Evolutionary conservation across 2,329 filamentous ascomycete genomes (phyloP), one percentile per base, ranked within the genome.

Genomic region (Diplodia mutila): DNA sequence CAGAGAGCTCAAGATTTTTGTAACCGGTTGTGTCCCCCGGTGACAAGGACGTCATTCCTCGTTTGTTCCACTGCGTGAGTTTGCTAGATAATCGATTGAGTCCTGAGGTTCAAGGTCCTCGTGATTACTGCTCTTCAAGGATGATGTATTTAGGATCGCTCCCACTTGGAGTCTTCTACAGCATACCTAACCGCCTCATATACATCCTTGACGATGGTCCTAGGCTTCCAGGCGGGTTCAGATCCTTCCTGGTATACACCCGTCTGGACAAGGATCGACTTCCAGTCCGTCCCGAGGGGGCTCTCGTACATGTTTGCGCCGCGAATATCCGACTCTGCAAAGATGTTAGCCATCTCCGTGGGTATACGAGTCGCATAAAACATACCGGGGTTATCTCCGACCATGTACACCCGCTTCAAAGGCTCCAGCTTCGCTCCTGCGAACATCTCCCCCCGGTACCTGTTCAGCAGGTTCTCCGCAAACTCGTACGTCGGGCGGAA

Each of bases 331-430:
- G 91, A 95, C 75, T 92, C 92, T 5, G 39, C 14, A 4, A 7
- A 27, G 8, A 5, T 16, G 21, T 63, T 37, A 63, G 59, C 59
- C 16, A 21, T 1, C 18, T 32, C 46, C 5, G 4, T 11, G 9
- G 25, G n/a, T 4, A 27, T 5, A 2, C 25, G 12, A 6, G n/a
- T 14, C 4, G 21, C 14, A 29, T 12, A n/a, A 7, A 3, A 25
- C 59, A 37, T 4, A n/a, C 59, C 59, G 23, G 82, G 83, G 68
- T 84, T 85, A 67, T 85, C 83, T 1, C 95, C 95, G 51, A 98
- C 87, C 94, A 98, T 98, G 80, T 97, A 98, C 12, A 98, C 93
- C 52, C 85, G 86, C 73, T 85, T 84, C 66, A 97, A 79, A n/a
- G 85, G 84, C 23, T 74, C 77, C 2, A 79, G 67, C 70, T 64